phyloP scores from a whole-genome alignment of 352 stramenopile species.

The Globisporangium spinosum region DNA sequence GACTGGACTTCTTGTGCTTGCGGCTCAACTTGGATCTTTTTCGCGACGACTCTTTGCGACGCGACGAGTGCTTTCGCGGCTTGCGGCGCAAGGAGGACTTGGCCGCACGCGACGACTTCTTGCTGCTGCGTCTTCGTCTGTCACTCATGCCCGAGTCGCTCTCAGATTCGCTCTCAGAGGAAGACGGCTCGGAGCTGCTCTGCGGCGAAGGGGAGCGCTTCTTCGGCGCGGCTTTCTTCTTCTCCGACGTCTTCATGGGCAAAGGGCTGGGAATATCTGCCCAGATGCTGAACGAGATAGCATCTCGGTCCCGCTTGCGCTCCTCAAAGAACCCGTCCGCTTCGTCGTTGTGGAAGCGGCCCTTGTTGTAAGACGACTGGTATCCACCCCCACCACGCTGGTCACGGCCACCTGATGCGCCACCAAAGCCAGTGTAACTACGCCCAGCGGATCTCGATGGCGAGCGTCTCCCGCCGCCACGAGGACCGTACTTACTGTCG shows the following conservation, averaged over 20 bases:
- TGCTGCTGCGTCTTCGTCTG: constrained; percentile 27
- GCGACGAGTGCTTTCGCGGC: constrained; percentile 17
- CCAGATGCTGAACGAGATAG: constrained; percentile 72
- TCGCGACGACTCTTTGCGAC: constrained; percentile 23
- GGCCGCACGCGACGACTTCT: constrained; percentile 3
- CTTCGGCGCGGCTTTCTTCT: constrained; percentile 34
- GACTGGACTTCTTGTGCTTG: constrained; percentile 17
- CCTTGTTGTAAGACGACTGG: constrained; percentile 18
- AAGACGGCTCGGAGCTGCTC: constrained; percentile 30
- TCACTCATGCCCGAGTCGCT: constrained; percentile 25
- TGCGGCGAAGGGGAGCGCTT: constrained; percentile 35
- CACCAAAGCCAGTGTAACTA: constrained; percentile 18
- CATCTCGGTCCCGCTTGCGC: constrained; percentile 62
- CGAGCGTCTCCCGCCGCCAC: not conserved
- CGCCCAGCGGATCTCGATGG: constrained; percentile 11
- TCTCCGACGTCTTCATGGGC: constrained; percentile 44
- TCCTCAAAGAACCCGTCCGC: constrained; percentile 69
- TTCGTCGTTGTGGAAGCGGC: constrained; percentile 36
- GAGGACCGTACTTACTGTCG: constrained; percentile 18
- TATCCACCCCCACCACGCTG: constrained; percentile 8
- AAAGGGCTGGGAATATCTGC: constrained; percentile 61
- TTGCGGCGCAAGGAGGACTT: constrained; percentile 32
- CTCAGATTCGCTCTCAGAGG: constrained; percentile 24
- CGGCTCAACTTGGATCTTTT: constrained; percentile 27
- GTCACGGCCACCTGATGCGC: not conserved